These are phyloP conservation scores for Naegleria lovaniensis DNA, from an alignment of 208 protist species.

Conservation along the genomic window DNA sequence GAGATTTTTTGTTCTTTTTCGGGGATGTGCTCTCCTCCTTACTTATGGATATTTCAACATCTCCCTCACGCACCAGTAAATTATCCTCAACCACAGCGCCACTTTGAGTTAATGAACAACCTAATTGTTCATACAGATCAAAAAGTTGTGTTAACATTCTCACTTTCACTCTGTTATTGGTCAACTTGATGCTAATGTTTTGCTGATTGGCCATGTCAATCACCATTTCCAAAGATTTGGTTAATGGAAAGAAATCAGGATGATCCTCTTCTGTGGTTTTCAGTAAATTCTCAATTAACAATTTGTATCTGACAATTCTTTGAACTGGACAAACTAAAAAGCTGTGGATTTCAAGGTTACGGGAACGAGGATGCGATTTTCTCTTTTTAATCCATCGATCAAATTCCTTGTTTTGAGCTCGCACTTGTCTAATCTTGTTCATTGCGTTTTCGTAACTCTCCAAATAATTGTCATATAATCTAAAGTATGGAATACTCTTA, in stretches of 20 bases:
- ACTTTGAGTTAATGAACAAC: too few relatives aligned
- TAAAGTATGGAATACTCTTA: neutral
- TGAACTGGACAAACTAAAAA: conserved; percentile 41
- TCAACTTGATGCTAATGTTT: neutral
- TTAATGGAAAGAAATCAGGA: conserved; percentile 10
- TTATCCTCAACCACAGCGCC: neutral
- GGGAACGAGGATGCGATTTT: neutral
- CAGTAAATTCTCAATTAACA: conserved; percentile 41
- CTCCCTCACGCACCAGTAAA: too few relatives aligned
- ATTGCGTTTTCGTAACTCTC: neutral
- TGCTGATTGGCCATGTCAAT: neutral
- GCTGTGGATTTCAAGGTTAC: neutral
- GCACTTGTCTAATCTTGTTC: neutral
- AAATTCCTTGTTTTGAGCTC: neutral
- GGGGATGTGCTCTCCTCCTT: neutral
- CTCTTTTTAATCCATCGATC: neutral
- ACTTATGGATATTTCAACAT: too few relatives aligned
- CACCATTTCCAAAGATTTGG: neutral
- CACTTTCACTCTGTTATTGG: neutral
- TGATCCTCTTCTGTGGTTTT: conserved; percentile 32
- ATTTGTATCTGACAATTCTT: conserved; percentile 43
- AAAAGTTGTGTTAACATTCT: neutral
- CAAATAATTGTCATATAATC: neutral
- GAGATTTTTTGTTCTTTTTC: neutral
- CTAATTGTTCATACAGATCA: neutral